Conservation (phyloP, 345 rosid species). For the Xanthoceras sorbifolium region DNA sequence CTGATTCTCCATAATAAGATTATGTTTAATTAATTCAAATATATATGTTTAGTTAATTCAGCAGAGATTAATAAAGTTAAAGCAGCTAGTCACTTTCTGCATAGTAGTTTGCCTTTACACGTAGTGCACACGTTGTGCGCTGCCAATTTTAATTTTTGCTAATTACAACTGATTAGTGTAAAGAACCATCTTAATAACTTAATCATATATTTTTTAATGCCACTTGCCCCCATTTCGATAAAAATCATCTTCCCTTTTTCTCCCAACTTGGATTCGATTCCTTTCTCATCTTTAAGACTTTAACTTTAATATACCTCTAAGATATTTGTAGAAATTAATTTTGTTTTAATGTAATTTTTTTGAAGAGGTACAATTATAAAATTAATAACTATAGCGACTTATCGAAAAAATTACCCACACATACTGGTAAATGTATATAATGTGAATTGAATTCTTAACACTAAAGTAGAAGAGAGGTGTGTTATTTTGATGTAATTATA, state of each 20-base stretch:
- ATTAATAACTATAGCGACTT: too few species aligned
- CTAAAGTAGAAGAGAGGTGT: too few species aligned
- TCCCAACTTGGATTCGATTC: conserved; percentile 14
- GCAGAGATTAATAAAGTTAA: not conserved
- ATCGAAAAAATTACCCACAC: too few species aligned
- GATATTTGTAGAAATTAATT: not conserved
- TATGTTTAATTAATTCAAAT: not conserved
- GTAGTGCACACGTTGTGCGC: conserved; percentile 19
- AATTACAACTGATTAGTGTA: conserved; percentile 18
- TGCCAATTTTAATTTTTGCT: conserved; percentile 7
- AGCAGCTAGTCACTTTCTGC: conserved; percentile 22
- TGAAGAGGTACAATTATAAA: too few species aligned
- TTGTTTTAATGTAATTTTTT: too few species aligned
- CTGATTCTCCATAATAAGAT: conserved; percentile 15
- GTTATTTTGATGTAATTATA: too few species aligned
- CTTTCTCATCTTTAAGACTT: conserved; percentile 5
- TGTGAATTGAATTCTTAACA: too few species aligned
- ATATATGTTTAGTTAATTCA: not conserved
- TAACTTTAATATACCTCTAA: not conserved
- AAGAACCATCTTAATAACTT: conserved; percentile 1
- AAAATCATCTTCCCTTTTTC: not conserved
- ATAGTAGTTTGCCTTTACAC: conserved; percentile 27
- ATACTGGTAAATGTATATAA: too few species aligned
- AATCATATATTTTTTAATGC: not conserved
- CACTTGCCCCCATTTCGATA: conserved; percentile 10